Evolutionary conservation across 352 stramenopile genomes (phyloP), one percentile per base, ranked within the genome.

Genomic region (Globisporangium ultimum): DNA sequence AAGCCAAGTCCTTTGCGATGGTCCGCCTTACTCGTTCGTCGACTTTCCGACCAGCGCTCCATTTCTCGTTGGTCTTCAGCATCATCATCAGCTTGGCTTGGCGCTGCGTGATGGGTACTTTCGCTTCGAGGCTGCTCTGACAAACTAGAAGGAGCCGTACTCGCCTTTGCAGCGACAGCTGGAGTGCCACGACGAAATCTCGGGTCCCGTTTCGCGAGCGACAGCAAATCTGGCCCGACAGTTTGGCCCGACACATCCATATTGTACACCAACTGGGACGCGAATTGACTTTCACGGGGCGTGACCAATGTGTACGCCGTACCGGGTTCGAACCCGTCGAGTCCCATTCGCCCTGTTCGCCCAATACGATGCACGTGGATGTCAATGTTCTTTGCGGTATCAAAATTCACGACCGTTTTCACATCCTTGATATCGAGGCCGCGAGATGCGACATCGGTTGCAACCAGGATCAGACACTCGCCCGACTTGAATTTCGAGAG

Each of bases 341-440:
- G 51, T 0, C 86, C 84, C 87, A 95, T 95, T 7, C 89, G 80
- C 13, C 89, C 89, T 0, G 89, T 97, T 18, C 89, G 81, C 3
- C 89, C 89, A 22, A 96, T 95, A 1, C 89, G 85, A 63, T 97
- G 89, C 32, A 96, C 84, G 61, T 97, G 89, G 1, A 84, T 95
- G 53, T 97, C 89, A 45, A 97, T 97, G 34, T 80, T 96, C 64
- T 96, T 96, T 20, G 89, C 89, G n/a, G 93, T 76, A 55, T 97
- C 89, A 54, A 89, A 97, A 57, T 96, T 96, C 49, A 97, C 75
- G 1, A 97, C 89, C 5, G 78, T 97, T 58, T 92, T 95, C 28
- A 97, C 72, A 38, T 96, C 78, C 60, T 97, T 96, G 24, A 97
- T 84, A 49, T 97, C 89, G 11, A 97, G 67, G 8, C 89, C 89